Base-by-base conservation (phyloP, 257 asterid species). In the Plantago ovata region DNA sequence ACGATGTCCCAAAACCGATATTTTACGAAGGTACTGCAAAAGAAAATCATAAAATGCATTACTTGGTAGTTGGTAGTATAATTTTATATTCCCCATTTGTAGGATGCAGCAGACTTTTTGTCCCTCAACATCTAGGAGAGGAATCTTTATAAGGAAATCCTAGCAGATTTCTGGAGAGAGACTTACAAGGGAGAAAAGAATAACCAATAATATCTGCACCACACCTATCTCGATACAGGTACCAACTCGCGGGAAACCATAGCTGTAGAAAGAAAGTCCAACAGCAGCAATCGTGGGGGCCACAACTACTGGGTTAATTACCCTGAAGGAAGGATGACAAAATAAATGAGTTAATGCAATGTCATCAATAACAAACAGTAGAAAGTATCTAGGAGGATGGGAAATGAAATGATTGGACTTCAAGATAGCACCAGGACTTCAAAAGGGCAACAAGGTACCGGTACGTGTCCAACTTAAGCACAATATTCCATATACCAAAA, bases 1-100 rank as follows among this genome's bases (percentile, higher is more conserved):
- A 10, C 97, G 97, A 75, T 93, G 99, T 45, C 96, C 97, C 69
- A 93, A 66, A 73, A 93, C 56, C 4, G 99, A 86, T 70, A 89
- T 71, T 69, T 86, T 93, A 21, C 97, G 97, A 66, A 93, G 99
- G 74, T 93, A 89, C 99, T 93, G 96, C 87, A 84, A 52, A n/a
- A 18, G 13, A 15, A 55, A 55, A 33, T 0, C 6, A 14, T 16
- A 36, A 36, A 38, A 55, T 19, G 46, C 36, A 3, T 38, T 20
- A 23, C n/a, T n/a, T n/a, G n/a, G n/a, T n/a, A n/a, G 51, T n/a
- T n/a, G 0, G 14, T 7, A 45, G 22, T 45, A 56, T 39, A 12
- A 39, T n/a, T 62, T 50, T 8, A 6, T n/a, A n/a, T 15, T 16
- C 41, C 62, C 24, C 47, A 43, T 51, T n/a, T 28, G 21, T 7